A percentile compares a stretch with the other conserved stretches of the same genome.
phyloP scores from a whole-genome alignment of 192 early-diverging fungal species.

The Funneliformis geosporum region DNA sequence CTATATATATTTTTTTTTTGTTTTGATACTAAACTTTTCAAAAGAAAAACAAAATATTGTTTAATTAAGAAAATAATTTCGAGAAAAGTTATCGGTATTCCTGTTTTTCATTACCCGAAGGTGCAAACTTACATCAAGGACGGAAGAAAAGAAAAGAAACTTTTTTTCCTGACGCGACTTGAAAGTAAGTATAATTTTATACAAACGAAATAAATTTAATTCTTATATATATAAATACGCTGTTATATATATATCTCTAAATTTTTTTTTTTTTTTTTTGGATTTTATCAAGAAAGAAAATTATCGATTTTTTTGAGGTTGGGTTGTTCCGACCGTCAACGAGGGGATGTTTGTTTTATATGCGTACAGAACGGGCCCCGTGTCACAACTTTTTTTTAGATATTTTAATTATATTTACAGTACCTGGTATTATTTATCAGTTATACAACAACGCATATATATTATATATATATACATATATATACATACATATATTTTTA shows the following conservation, averaged over 20 bases:
- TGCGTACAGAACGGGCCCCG: slow-evolving; percentile 18
- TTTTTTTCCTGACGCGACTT: slow-evolving; percentile 13
- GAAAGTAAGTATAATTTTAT: not conserved
- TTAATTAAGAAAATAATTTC: not conserved
- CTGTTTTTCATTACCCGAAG: not conserved
- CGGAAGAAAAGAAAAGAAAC: not conserved
- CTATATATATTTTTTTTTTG: not conserved
- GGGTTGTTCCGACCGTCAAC: slow-evolving; percentile 5
- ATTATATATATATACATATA: not conserved
- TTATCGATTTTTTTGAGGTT: not conserved
- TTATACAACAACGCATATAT: not conserved
- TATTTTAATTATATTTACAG: slow-evolving; percentile 1
- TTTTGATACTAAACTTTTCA: not conserved
- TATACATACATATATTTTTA: not conserved
- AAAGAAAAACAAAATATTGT: not conserved
- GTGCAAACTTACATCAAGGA: not conserved
- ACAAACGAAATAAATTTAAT: not conserved
- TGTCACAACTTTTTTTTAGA: slow-evolving; percentile 25
- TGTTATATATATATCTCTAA: not conserved
- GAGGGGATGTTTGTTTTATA: slow-evolving; percentile 29
- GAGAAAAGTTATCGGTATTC: not conserved
- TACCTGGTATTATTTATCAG: not conserved
- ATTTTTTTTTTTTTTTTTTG: not conserved
- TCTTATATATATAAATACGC: not conserved
- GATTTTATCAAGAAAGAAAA: slow-evolving; percentile 1